Evolutionary conservation across 257 asterid genomes (phyloP), one percentile per base, ranked within the genome.

Genomic region (Datura wrightii): DNA sequence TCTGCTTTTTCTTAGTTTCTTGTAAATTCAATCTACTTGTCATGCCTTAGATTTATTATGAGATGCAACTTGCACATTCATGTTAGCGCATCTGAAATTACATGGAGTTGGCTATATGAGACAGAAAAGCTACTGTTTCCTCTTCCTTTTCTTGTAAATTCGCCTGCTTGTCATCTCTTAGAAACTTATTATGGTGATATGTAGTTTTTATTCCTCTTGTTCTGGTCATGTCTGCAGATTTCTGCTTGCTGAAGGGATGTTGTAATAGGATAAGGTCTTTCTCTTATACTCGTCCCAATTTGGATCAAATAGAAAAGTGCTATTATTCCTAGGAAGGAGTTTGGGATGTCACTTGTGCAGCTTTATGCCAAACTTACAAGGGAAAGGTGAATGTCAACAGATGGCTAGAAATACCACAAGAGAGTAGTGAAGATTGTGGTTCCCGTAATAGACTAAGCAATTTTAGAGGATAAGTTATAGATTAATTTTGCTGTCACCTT

Each of bases 1-100:
- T 60, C 19, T 81, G 48, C n/a, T 46, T 59, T 84, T 14, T 48
- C 2, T 44, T 69, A 56, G 6, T 67, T 84, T 13, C 52, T 80
- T 62, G 18, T 58, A 16, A 41, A 70, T 16, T 70, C 36, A 39
- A 1, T 70, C 36, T 67, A 16, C 50, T 67, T 14, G 11, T 67
- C 50, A 37, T 67, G 76, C 31, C 50, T 6, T 67, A 15, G 76
- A 67, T 67, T 67, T 37, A 37, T 67, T 37, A 67, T 67, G 31
- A 37, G 2, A 37, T 37, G 5, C 13, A 67, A 67, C 24, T 67
- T 67, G 24, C 48, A 37, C 76, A 67, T 36, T 67, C 50, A 37
- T 66, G 76, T 67, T 67, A 65, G 9, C 10, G 18, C 70, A 63
- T 63, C 42, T 63, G 46, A 65, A 34, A 65, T 34, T 65, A 13